Evolutionary conservation across 176 grass and related monocot species (phyloP), one percentile per base, ranked within the genome.

Genomic region (Cenchrus purpureus): DNA sequence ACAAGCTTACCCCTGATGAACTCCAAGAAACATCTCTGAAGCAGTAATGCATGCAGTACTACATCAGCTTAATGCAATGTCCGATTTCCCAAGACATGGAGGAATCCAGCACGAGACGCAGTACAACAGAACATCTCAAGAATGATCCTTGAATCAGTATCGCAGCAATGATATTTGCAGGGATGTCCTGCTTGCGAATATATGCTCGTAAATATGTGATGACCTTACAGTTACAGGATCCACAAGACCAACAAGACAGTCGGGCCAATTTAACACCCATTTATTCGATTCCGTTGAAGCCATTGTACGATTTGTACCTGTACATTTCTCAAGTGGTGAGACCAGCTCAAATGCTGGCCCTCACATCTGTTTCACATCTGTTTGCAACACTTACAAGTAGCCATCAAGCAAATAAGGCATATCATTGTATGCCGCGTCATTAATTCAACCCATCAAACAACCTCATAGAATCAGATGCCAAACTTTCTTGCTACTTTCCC

Each of bases 361-460:
- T 76, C 32, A 5, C 10, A 43, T 59, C 54, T 59, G 54, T 75
- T 14, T 76, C 32, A 5, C 10, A 43, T 59, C 54, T 59, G 54
- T 75, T 14, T 40, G 54, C 37, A 42, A n/a, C 74, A 42, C 34
- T n/a, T 14, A 77, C 19, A 40, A 15, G 55, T n/a, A 58, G 20
- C 34, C 12, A 61, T 1, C 11, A 43, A 77, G 22, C 12, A 19
- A 60, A 60, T 45, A 65, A 46, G 14, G 15, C 61, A 66, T 19
- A 53, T 9, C 17, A 67, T 40, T 51, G 72, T 55, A 13, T 67
- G 28, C 1, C 0, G 32, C n/a, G 0, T 6, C 37, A 0, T 60
- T 44, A 59, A 69, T 29, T n/a, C 14, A 4, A 20, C 25, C 52
- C 40, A 37, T 68, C 77, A 86, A 86, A 54, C 8, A 74, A 75